These are phyloP conservation scores for Penicillium sclerotigenum DNA, from an alignment of 2,329 filamentous ascomycete genomes.

Conservation along the genomic window DNA sequence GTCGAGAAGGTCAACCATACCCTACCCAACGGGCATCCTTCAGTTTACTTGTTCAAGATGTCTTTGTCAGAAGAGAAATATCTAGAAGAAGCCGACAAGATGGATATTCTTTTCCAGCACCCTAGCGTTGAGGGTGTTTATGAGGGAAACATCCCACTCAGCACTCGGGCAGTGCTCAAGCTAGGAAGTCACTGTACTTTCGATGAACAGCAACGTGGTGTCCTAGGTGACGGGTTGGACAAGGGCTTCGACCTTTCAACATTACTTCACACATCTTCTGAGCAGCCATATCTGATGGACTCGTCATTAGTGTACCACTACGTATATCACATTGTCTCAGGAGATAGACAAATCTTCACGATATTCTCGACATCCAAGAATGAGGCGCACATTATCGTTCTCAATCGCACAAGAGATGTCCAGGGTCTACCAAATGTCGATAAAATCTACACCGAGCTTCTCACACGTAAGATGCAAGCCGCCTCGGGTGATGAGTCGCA, in stretches of 20 bases:
- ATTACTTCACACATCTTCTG: constrained; percentile 64
- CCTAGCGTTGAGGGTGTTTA: constrained; percentile 96
- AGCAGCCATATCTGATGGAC: constrained; percentile 72
- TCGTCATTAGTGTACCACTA: constrained; percentile 80
- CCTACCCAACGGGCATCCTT: constrained; percentile 90
- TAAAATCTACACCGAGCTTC: constrained; percentile 78
- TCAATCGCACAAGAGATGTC: constrained; percentile 75
- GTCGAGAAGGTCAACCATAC: constrained; percentile 93
- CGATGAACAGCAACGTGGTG: constrained; percentile 83
- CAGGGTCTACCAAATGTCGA: constrained; percentile 87
- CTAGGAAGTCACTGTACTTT: constrained; percentile 91
- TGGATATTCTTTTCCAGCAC: constrained; percentile 81
- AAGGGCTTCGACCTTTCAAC: constrained; percentile 85
- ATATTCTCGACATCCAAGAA: constrained; percentile 80
- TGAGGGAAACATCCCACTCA: constrained; percentile 85
- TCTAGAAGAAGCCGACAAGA: constrained; percentile 77
- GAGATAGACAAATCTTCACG: constrained; percentile 89
- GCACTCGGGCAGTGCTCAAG: constrained; percentile 80
- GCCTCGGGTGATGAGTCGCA: constrained; percentile 70
- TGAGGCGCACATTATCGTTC: constrained; percentile 82
- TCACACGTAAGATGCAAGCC: constrained; percentile 62
- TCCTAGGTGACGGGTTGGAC: constrained; percentile 87
- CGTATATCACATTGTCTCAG: constrained; percentile 85
- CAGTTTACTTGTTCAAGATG: constrained; percentile 89
- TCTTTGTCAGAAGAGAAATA: constrained; percentile 86